Percentiles rank a stretch among this genome's conserved stretches.
Conservation (phyloP, 371 early-diverging fungal genomes). For the Basidiobolus meristosporus region DNA sequence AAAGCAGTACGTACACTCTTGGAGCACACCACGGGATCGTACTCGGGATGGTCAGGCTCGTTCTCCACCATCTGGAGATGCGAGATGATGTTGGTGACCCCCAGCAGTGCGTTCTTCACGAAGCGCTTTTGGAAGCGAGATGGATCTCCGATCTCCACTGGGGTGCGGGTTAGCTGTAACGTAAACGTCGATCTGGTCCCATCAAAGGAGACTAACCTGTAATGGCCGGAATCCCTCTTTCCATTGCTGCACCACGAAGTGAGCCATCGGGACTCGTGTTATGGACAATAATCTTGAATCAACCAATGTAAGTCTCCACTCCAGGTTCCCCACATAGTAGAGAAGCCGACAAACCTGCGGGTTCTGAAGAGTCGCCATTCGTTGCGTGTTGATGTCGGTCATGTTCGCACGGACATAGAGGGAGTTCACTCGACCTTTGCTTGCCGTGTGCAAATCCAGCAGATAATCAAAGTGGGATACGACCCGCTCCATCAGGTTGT, state of each 20-base stretch:
- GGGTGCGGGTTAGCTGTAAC: not conserved
- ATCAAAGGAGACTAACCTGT: conserved; percentile 12
- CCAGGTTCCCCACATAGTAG: not conserved
- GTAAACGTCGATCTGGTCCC: not conserved
- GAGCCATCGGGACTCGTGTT: conserved; percentile 48
- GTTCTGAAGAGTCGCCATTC: conserved; percentile 68
- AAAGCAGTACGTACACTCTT: conserved; percentile 13
- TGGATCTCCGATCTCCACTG: conserved; percentile 67
- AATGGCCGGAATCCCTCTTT: conserved; percentile 62
- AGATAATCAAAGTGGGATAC: conserved; percentile 60
- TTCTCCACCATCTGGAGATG: conserved; percentile 37
- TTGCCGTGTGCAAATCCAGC: conserved; percentile 79
- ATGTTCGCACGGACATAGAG: conserved; percentile 78
- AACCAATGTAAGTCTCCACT: not conserved
- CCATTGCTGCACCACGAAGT: conserved; percentile 61
- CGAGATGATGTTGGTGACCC: conserved; percentile 39
- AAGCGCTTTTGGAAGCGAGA: conserved; percentile 53
- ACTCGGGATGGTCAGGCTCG: conserved; percentile 17
- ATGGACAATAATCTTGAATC: conserved; percentile 21
- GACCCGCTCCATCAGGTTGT: conserved; percentile 60
- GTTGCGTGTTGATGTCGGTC: conserved; percentile 50
- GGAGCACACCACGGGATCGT: conserved; percentile 29
- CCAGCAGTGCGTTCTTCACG: conserved; percentile 34
- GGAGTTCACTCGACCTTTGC: conserved; percentile 67
- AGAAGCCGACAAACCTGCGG: conserved; percentile 36